These are phyloP conservation scores for Suillus subaureus DNA, from an alignment of 768 basidiomycete species.

Conservation along the genomic window DNA sequence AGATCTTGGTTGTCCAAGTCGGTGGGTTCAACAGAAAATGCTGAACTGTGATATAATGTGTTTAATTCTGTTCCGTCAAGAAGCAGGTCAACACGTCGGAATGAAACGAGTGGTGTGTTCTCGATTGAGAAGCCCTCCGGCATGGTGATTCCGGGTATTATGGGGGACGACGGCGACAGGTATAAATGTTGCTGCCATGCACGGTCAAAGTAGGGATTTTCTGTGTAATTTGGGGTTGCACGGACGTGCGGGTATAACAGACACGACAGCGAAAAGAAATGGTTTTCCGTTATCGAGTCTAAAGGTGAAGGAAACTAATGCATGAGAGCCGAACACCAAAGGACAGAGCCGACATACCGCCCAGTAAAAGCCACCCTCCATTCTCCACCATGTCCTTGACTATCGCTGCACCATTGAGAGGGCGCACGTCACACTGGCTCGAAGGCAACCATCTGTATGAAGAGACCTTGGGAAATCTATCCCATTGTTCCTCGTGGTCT, in stretches of 20 bases:
- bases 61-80: slow-evolving; percentile 50
- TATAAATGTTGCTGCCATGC: slow-evolving; percentile 67
- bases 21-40: slow-evolving; percentile 17
- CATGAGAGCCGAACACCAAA: background rate
- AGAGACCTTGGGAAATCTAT: slow-evolving; percentile 54
- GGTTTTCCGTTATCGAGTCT: slow-evolving; percentile 74
- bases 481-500: slow-evolving; percentile 49
- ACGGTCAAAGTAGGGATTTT: slow-evolving; percentile 57
- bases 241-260: slow-evolving; percentile 65
- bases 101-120: slow-evolving; percentile 62
- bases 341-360: slow-evolving; percentile 42
- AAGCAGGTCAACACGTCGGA: slow-evolving; percentile 66
- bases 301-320: slow-evolving; percentile 1
- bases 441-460: slow-evolving; percentile 59
- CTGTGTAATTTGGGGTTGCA: slow-evolving; percentile 63
- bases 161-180: slow-evolving; percentile 53
- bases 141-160: slow-evolving; percentile 38
- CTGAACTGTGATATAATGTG: slow-evolving; percentile 39
- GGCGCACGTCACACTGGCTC: slow-evolving; percentile 43
- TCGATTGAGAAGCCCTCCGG: slow-evolving; percentile 57
- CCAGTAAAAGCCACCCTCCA: slow-evolving; percentile 72
- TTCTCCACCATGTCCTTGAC: slow-evolving; percentile 62
- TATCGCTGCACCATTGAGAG: slow-evolving; percentile 44
- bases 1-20: slow-evolving; percentile 21
- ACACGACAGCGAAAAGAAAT: slow-evolving; percentile 76